phyloP scores from a whole-genome alignment of 495 filamentous ascomycete species.

The Xylaria nigripes region DNA sequence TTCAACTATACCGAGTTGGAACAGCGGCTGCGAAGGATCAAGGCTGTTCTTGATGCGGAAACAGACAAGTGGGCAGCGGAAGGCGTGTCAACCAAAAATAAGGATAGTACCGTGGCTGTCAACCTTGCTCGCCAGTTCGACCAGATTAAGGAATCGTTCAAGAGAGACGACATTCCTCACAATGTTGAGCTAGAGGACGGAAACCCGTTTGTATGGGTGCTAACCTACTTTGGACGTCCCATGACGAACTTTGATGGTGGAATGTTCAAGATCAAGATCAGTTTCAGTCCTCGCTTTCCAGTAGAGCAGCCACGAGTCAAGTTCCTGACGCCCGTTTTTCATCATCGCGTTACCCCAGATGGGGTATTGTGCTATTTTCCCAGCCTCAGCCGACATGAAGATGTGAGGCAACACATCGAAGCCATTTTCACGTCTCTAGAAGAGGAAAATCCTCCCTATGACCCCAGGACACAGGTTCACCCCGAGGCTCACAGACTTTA shows the following conservation, averaged over 20 bases:
- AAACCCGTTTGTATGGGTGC: slow-evolving; percentile 60
- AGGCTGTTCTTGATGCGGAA: slow-evolving; percentile 61
- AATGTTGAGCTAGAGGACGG: slow-evolving; percentile 62
- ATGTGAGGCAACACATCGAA: slow-evolving; percentile 76
- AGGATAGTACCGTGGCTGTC: slow-evolving; percentile 66
- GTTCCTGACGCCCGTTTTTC: slow-evolving; percentile 74
- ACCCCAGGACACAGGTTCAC: slow-evolving; percentile 82
- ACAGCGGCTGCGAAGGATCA: slow-evolving; percentile 56
- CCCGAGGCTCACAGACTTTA: slow-evolving; percentile 78
- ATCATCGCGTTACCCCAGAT: slow-evolving; percentile 73
- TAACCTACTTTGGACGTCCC: slow-evolving; percentile 81
- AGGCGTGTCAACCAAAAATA: slow-evolving; percentile 53
- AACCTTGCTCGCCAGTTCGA: slow-evolving; percentile 78
- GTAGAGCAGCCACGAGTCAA: slow-evolving; percentile 82
- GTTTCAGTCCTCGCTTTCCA: slow-evolving; percentile 82
- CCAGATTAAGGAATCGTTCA: slow-evolving; percentile 68
- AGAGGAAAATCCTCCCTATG: slow-evolving; percentile 79
- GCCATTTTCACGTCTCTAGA: slow-evolving; percentile 77
- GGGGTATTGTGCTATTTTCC: slow-evolving; percentile 82
- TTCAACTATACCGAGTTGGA: slow-evolving; percentile 78
- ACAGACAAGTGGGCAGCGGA: slow-evolving; percentile 60
- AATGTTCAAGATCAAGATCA: slow-evolving; percentile 71
- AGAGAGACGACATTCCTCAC: slow-evolving; percentile 57
- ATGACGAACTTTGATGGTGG: slow-evolving; percentile 94
- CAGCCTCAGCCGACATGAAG: slow-evolving; percentile 51